phyloP scores from a whole-genome alignment of 2,329 filamentous ascomycete genomes.

The Fusarium sp. region DNA sequence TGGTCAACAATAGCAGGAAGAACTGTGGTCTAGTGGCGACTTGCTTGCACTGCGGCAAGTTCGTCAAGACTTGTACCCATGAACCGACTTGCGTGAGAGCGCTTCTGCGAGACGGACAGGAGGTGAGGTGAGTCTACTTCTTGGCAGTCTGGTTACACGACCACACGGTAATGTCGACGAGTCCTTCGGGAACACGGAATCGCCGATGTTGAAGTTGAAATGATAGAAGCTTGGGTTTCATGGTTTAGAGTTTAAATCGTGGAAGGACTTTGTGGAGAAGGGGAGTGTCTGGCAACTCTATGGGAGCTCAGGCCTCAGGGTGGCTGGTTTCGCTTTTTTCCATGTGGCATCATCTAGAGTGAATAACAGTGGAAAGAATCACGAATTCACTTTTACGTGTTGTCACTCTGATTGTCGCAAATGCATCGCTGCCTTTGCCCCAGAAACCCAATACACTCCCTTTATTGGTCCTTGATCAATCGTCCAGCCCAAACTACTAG shows the following conservation, averaged over 20 bases:
- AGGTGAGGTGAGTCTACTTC: neutral
- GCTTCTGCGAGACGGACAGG: neutral
- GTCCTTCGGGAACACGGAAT: no score
- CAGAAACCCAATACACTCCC: neutral
- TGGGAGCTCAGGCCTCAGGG: neutral
- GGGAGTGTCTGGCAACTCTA: neutral
- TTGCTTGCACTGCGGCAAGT: neutral
- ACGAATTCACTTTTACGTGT: neutral
- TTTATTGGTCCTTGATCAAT: neutral
- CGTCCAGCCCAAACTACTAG: neutral
- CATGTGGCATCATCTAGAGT: fast-evolving
- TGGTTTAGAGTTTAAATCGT: neutral
- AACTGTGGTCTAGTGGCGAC: neutral
- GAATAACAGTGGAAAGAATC: neutral
- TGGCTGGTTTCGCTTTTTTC: neutral
- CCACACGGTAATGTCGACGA: no score
- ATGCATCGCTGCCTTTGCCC: neutral
- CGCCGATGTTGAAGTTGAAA: fast-evolving
- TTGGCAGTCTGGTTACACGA: no score
- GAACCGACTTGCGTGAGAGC: neutral
- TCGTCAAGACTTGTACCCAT: neutral
- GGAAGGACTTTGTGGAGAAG: neutral
- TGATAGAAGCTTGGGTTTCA: no score
- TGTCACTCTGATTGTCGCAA: neutral
- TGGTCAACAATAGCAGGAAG: neutral